phyloP scores from a whole-genome alignment of 306 rosid species.

The Medicago truncatula region DNA sequence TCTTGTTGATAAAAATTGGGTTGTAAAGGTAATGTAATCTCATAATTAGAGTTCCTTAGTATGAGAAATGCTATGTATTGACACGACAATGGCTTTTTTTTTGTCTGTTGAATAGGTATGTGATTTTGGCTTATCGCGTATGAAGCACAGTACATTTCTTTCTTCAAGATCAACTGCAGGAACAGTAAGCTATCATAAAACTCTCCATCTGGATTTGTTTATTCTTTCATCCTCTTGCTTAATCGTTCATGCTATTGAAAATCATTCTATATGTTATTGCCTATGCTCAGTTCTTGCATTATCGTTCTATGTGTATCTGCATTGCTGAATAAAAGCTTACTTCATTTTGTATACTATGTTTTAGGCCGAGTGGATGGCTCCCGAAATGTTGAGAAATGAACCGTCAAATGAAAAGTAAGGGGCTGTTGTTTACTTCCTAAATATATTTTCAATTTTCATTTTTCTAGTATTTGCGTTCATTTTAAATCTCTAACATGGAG shows the following conservation, averaged over 20 bases:
- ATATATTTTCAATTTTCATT: background rate
- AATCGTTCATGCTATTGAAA: background rate
- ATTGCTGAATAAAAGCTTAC: background rate
- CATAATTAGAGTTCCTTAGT: slow-evolving; percentile 26
- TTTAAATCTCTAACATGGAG: background rate
- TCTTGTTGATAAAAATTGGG: slow-evolving; percentile 92
- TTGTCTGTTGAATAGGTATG: slow-evolving; percentile 67
- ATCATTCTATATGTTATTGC: background rate
- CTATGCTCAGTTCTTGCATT: background rate
- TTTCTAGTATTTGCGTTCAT: background rate
- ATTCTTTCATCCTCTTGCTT: slow-evolving; percentile 26
- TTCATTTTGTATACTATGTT: slow-evolving; percentile 35
- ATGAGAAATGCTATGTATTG: slow-evolving; percentile 36
- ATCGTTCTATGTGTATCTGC: background rate
- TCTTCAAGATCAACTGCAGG: slow-evolving; percentile 98
- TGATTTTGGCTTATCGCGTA: slow-evolving; percentile 89
- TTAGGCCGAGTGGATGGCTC: slow-evolving; percentile 99
- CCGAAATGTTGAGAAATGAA: slow-evolving; percentile 94
- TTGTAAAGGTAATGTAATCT: slow-evolving; percentile 67
- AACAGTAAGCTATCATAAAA: slow-evolving; percentile 62
- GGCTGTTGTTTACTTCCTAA: background rate
- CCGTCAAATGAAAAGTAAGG: slow-evolving; percentile 91
- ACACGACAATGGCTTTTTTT: slow-evolving; percentile 7
- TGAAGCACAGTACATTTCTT: slow-evolving; percentile 90
- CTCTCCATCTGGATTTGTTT: slow-evolving; percentile 7